phyloP scores from a whole-genome alignment of 495 filamentous ascomycete genomes.

The Chaetomium fimeti region DNA sequence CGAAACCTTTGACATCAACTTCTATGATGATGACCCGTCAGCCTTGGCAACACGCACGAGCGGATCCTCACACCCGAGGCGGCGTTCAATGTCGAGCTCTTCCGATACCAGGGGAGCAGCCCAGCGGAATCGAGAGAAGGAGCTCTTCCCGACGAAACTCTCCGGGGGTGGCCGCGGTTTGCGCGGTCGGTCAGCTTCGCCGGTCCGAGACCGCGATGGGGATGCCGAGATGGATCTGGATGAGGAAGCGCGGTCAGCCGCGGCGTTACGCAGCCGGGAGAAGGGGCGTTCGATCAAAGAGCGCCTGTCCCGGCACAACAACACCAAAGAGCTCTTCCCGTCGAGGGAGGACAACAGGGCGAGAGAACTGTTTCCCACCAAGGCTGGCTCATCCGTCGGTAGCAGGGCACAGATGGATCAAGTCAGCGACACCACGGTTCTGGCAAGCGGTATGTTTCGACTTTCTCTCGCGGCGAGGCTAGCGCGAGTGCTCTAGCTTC shows the following conservation, averaged over 20 bases:
- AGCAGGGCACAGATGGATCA: conserved; percentile 43
- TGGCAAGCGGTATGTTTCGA: conserved; percentile 40
- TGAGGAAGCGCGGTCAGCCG: conserved; percentile 32
- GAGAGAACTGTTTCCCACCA: conserved; percentile 74
- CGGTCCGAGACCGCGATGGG: conserved; percentile 61
- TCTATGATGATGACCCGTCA: conserved; percentile 71
- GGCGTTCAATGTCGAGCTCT: conserved; percentile 39
- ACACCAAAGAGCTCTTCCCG: conserved; percentile 67
- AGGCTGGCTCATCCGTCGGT: conserved; percentile 34
- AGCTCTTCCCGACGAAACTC: conserved; percentile 52
- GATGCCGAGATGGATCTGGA: conserved; percentile 49
- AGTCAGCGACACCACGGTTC: conserved; percentile 46
- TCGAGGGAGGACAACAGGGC: conserved; percentile 43
- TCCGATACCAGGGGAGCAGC: conserved; percentile 32
- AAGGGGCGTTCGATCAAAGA: conserved; percentile 50
- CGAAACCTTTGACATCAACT: conserved; percentile 62
- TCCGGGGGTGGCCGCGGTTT: conserved; percentile 43
- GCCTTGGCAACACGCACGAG: conserved; percentile 38
- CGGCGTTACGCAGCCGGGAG: conserved; percentile 42
- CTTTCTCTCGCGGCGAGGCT: conserved; percentile 26
- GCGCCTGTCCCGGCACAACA: conserved; percentile 37
- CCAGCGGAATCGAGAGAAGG: conserved; percentile 43
- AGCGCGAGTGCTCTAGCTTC: conserved; percentile 17
- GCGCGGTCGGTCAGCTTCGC: conserved; percentile 69
- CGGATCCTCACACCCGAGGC: conserved; percentile 30